A percentile compares a stretch with the other conserved stretches of the same genome.
Evolutionary conservation across 164 flowering plant genomes (phyloP).

Genomic region (Houttuynia cordata): DNA sequence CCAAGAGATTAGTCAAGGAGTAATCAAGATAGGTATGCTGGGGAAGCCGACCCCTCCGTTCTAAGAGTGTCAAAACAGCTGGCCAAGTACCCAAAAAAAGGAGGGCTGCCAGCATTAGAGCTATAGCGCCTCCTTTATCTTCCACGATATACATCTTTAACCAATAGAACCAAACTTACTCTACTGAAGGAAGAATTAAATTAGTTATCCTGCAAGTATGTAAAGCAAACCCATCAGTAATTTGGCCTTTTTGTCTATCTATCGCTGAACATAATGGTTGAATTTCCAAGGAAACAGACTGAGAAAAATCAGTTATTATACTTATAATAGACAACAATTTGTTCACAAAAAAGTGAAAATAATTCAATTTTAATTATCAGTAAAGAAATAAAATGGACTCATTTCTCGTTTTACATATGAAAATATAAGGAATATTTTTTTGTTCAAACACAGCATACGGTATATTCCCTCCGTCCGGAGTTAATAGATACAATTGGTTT

Average conservation of each 20-base stretch:
- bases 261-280: background rate
- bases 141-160: conserved; percentile 66
- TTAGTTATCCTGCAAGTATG: background rate
- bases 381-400: too few species aligned
- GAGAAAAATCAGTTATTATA: background rate
- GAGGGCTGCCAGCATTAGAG: conserved; percentile 59
- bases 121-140: conserved; percentile 76
- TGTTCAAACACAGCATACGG: too few species aligned
- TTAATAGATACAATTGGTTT: too few species aligned
- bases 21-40: conserved; percentile 92
- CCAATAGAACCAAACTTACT: background rate
- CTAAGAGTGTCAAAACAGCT: conserved; percentile 59
- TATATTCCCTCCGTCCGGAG: too few species aligned
- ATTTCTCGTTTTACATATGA: too few species aligned
- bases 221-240: background rate
- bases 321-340: background rate
- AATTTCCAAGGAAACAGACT: background rate
- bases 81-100: conserved; percentile 86
- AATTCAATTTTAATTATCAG: too few species aligned
- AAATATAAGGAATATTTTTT: too few species aligned
- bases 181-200: background rate
- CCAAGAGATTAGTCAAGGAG: conserved; percentile 63
- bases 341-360: too few species aligned
- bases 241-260: background rate
- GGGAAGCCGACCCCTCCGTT: conserved; percentile 80